Conservation (phyloP, 1,284 basidiomycete genomes). For the Heterobasidion irregulare region DNA sequence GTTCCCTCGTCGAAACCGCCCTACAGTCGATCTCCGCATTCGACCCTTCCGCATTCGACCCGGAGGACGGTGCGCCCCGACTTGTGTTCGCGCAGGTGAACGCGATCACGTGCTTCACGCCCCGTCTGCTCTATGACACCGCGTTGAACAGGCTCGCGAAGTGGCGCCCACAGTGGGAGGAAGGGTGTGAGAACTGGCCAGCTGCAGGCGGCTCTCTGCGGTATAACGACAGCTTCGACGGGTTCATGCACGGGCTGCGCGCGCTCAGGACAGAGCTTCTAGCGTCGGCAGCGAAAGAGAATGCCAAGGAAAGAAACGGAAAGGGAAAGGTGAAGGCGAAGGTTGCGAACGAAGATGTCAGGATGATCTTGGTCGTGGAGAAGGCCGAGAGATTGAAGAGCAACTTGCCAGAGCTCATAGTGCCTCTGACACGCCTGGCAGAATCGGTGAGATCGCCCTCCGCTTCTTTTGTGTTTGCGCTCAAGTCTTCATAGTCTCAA, state of each 20-base stretch:
- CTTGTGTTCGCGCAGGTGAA: slow-evolving; percentile 42
- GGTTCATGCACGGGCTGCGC: slow-evolving; percentile 55
- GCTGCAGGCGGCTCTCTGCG: slow-evolving; percentile 21
- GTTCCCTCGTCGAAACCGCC: slow-evolving; percentile 30
- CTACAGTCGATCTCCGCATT: slow-evolving; percentile 20
- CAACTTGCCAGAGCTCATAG: slow-evolving; percentile 53
- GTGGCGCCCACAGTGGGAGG: slow-evolving; percentile 48
- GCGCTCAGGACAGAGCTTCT: slow-evolving; percentile 21
- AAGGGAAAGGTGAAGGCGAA: slow-evolving; percentile 26
- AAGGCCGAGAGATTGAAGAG: slow-evolving; percentile 61
- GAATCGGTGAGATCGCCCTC: slow-evolving; percentile 54
- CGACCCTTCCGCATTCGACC: slow-evolving; percentile 3
- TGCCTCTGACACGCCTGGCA: slow-evolving; percentile 63
- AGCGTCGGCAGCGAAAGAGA: slow-evolving; percentile 10
- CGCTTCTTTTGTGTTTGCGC: slow-evolving; percentile 1
- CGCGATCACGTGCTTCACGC: slow-evolving; percentile 56
- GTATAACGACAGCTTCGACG: slow-evolving; percentile 59
- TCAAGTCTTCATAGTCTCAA: slow-evolving; percentile 26
- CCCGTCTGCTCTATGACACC: slow-evolving; percentile 62
- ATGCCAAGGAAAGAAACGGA: slow-evolving; percentile 3
- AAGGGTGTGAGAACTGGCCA: slow-evolving; percentile 52
- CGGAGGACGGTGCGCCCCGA: slow-evolving; percentile 10
- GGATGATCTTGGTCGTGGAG: slow-evolving; percentile 60
- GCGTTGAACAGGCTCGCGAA: slow-evolving; percentile 50
- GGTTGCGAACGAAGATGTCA: slow-evolving; percentile 13